Evolutionary conservation across 805 yeast genomes (phyloP), one percentile per base, ranked within the genome.

Genomic region (Saturnispora gosingensis): DNA sequence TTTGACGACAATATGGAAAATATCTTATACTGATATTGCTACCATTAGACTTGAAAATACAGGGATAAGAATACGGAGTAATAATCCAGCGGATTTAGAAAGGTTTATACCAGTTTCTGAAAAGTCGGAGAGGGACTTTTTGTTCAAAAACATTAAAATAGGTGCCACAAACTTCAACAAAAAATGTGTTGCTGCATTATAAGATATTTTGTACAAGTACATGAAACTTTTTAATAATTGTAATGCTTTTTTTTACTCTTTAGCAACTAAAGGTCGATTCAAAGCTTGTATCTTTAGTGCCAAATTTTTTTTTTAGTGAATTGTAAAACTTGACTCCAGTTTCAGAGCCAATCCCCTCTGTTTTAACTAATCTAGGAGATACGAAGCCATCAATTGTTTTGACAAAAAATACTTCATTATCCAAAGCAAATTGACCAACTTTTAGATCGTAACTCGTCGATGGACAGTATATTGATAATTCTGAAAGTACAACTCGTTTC

Each of bases 121-220:
- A 50, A 70, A 72, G 20, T 68, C 75, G 9, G 81, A 83, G 53
- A 74, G 90, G 56, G 72, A 72, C 53, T 82, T 78, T 62, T 67
- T 91, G 51, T 89, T 88, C 72, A 76, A 72, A 56, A 78, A 77
- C 61, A 85, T 93, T 59, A 84, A 82, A 3, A 68, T 83, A 54
- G 97, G 97, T 1, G 98, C 88, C 16, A 77, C 74, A 22, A 87
- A 83, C 60, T 89, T 75, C 69, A 91, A 90, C 61, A 81, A 82
- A 67, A 59, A 58, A 22, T 64, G 67, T 50, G 60, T 65, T 50
- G 63, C 65, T 54, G 60, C 63, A 11, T 54, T 64, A 42, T 64
- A 38, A 38, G 24, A 30, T 30, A 30, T 16, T 18, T 10, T 38
- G 20, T 38, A 38, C 22, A 16, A 18, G 7, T 16, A 10, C 9